Percentiles rank a stretch among this genome's conserved stretches.
Conservation (phyloP, 2,329 filamentous ascomycete species). For the Fusarium sp. region DNA sequence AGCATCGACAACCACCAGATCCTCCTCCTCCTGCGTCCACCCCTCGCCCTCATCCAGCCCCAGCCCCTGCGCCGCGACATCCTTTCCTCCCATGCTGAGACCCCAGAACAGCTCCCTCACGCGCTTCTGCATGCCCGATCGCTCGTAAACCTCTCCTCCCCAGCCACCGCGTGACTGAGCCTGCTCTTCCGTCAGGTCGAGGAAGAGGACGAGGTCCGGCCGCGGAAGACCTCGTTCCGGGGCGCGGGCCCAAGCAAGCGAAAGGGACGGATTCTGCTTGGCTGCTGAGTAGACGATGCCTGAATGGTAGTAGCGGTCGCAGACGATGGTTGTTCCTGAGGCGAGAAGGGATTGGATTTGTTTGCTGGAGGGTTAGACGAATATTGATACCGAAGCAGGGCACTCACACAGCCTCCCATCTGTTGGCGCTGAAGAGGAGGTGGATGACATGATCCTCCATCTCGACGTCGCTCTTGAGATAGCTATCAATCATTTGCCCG, state of each 20-base stretch:
- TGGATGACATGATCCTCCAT: conserved; percentile 92
- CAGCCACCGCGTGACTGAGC: conserved; percentile 85
- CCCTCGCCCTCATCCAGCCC: conserved; percentile 39
- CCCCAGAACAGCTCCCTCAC: conserved; percentile 80
- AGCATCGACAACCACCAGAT: conserved; percentile 66
- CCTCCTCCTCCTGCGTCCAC: conserved; percentile 63
- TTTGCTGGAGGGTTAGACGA: conserved; percentile 52
- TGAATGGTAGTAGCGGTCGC: conserved; percentile 95
- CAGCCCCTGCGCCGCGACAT: conserved; percentile 45
- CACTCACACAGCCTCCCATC: conserved; percentile 79
- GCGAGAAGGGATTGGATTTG: conserved; percentile 66
- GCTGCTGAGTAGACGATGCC: conserved; percentile 94
- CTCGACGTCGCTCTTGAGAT: conserved; percentile 76
- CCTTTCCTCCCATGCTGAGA: conserved; percentile 60
- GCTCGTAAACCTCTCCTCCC: conserved; percentile 90
- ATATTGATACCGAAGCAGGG: conserved; percentile 1
- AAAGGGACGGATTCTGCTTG: conserved; percentile 77
- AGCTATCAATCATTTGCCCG: conserved; percentile 86
- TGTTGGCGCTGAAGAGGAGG: conserved; percentile 88
- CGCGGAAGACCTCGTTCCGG: conserved; percentile 88
- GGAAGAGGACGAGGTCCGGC: conserved; percentile 87
- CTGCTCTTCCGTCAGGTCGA: conserved; percentile 80
- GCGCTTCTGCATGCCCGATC: conserved; percentile 79
- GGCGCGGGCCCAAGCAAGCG: conserved; percentile 81
- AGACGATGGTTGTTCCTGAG: conserved; percentile 78